A percentile compares a stretch with the other conserved stretches of the same genome.
These are phyloP conservation scores for Darksidea phi DNA, from an alignment of 495 filamentous ascomycete species.

Conservation along the genomic window DNA sequence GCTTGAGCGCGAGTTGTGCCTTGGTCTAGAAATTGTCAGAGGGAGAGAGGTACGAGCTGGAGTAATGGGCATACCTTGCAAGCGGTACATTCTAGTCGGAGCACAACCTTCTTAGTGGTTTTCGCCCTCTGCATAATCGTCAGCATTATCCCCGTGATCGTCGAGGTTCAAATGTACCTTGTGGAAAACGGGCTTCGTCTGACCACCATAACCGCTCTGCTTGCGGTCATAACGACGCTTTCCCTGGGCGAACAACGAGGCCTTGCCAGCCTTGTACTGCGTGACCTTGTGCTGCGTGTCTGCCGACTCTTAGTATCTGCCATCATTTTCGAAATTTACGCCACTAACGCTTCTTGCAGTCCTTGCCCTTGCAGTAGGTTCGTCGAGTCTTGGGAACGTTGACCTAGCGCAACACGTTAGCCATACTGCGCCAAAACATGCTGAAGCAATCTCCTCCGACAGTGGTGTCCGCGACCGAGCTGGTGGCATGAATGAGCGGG, in stretches of 20 bases:
- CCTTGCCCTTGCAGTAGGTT: constrained; percentile 93
- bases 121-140: constrained; percentile 73
- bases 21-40: constrained; percentile 57
- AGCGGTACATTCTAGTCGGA: constrained; percentile 89
- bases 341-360: constrained; percentile 71
- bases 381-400: constrained; percentile 88
- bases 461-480: background rate
- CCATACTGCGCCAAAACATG: background rate
- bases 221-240: constrained; percentile 99
- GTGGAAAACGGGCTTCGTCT: constrained; percentile 99
- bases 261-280: constrained; percentile 96
- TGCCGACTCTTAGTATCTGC: constrained; percentile 9
- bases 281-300: constrained; percentile 90
- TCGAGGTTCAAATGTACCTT: constrained; percentile 48
- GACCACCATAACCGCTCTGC: constrained; percentile 99
- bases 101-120: constrained; percentile 99
- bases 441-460: background rate
- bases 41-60: background rate
- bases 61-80: constrained; percentile 63
- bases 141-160: background rate
- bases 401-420: constrained; percentile 56
- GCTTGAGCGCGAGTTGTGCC: constrained; percentile 95
- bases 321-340: background rate
- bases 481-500: constrained; percentile 11
- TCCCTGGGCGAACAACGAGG: constrained; percentile 88